Percentiles rank a stretch among this genome's conserved stretches.
phyloP scores from a whole-genome alignment of 2,329 filamentous ascomycete genomes.

The Monosporascus sp. region DNA sequence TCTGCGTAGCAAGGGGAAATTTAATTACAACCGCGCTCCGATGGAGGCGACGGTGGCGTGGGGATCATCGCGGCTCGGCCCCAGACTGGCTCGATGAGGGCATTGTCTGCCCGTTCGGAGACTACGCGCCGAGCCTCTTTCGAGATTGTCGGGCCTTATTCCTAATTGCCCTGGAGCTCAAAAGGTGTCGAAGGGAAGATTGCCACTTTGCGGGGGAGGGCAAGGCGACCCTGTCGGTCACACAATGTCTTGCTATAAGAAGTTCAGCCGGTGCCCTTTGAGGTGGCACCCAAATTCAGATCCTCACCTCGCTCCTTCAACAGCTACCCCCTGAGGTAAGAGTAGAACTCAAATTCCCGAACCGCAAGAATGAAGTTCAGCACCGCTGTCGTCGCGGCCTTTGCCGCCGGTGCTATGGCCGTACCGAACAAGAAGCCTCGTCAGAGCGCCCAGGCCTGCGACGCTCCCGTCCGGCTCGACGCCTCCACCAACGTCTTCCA shows the following conservation, averaged over 20 bases:
- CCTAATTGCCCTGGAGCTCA: slow-evolving; percentile 22
- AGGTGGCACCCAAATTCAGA: slow-evolving; percentile 6
- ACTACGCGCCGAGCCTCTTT: slow-evolving; percentile 23
- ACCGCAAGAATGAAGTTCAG: slow-evolving; percentile 25
- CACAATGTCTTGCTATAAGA: slow-evolving; percentile 20
- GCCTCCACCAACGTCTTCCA: slow-evolving; percentile 25
- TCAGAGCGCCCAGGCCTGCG: slow-evolving; percentile 17
- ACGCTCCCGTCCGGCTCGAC: slow-evolving; percentile 24
- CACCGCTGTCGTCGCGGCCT: slow-evolving; percentile 17
- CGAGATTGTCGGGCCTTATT: slow-evolving; percentile 26
- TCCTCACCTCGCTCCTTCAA: slow-evolving; percentile 17
- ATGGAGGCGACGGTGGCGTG: not conserved
- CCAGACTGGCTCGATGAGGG: not conserved
- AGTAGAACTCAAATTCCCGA: too few relatives aligned
- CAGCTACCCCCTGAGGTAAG: not conserved
- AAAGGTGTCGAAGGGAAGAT: slow-evolving; percentile 1
- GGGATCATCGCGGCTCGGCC: not conserved
- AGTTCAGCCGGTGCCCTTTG: slow-evolving; percentile 5
- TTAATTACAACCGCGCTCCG: not conserved
- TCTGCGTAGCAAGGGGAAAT: not conserved
- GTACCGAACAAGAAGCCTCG: slow-evolving; percentile 16
- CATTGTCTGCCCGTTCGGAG: slow-evolving; percentile 19
- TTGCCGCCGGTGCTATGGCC: slow-evolving; percentile 24
- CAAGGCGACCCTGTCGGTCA: not conserved
- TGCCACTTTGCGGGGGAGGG: not conserved